A percentile compares a stretch with the other conserved stretches of the same genome.
Evolutionary conservation across 176 grass and related monocot genomes (phyloP).

Genomic region (Bolboschoenus planiculmis): DNA sequence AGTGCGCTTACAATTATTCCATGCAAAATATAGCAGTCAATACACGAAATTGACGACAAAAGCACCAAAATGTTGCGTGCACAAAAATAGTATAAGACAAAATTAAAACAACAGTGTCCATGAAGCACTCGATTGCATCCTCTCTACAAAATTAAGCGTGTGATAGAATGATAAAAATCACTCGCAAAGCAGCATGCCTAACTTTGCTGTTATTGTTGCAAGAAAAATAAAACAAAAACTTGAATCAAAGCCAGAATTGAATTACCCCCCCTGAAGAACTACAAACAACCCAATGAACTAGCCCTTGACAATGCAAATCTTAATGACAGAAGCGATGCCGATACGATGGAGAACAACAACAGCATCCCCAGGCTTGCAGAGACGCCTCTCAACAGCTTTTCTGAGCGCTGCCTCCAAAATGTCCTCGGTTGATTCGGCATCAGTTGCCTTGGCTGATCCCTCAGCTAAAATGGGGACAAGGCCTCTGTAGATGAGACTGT

Average conservation of each 20-base stretch:
- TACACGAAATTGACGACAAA: background rate
- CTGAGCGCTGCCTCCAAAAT: constrained; percentile 43
- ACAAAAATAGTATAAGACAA: background rate
- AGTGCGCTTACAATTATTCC: background rate
- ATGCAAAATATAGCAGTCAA: constrained; percentile 7
- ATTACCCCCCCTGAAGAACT: background rate
- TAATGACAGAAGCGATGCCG: constrained; percentile 63
- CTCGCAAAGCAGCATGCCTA: constrained; percentile 3
- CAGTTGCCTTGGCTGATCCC: constrained; percentile 51
- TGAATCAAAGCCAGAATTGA: background rate
- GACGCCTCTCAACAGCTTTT: constrained; percentile 35
- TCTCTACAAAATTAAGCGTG: constrained; percentile 26
- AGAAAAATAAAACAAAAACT: background rate
- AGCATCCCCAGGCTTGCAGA: constrained; percentile 56
- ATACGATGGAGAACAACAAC: constrained; percentile 67
- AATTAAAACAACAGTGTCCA: background rate
- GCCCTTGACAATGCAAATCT: constrained; percentile 50
- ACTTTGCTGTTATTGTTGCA: constrained; percentile 12
- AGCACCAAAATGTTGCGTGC: background rate
- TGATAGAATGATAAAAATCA: background rate
- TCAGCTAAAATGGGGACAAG: constrained; percentile 75
- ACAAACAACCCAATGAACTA: background rate
- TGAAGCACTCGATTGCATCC: background rate
- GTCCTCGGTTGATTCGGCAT: constrained; percentile 59
- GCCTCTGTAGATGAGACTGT: constrained; percentile 67